phyloP scores from a whole-genome alignment of 805 yeast genomes.

The Lipomyces kockii region DNA sequence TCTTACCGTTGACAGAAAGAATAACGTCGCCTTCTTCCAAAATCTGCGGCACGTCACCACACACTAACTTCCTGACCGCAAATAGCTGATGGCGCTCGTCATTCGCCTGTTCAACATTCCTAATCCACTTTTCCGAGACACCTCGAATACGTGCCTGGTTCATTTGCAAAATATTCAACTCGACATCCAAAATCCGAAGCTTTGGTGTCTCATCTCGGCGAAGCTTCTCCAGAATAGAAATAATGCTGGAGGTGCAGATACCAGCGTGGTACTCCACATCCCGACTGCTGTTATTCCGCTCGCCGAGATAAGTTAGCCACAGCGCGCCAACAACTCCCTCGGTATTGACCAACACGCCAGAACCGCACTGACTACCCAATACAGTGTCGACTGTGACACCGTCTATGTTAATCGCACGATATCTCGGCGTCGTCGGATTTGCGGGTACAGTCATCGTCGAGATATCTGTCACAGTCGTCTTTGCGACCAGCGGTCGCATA shows the following conservation, averaged over 20 bases:
- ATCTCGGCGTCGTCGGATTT: slow-evolving; percentile 71
- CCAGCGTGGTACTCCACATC: slow-evolving; percentile 76
- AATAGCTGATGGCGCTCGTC: slow-evolving; percentile 74
- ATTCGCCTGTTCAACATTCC: slow-evolving; percentile 63
- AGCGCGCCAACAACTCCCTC: slow-evolving; percentile 82
- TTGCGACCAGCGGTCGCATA: slow-evolving; percentile 70
- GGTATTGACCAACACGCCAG: slow-evolving; percentile 77
- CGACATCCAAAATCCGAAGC: slow-evolving; percentile 74
- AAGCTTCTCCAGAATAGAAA: slow-evolving; percentile 59
- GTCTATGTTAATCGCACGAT: slow-evolving; percentile 83
- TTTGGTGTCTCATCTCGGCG: slow-evolving; percentile 57
- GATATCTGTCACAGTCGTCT: slow-evolving; percentile 76
- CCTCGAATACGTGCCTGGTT: slow-evolving; percentile 82
- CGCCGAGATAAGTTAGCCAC: slow-evolving; percentile 86
- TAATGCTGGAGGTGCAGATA: slow-evolving; percentile 70
- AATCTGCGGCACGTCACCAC: slow-evolving; percentile 37
- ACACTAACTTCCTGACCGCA: slow-evolving; percentile 69
- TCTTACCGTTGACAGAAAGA: slow-evolving; percentile 66
- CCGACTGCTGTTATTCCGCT: slow-evolving; percentile 57
- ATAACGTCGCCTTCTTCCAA: slow-evolving; percentile 72
- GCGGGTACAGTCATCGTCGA: slow-evolving; percentile 75
- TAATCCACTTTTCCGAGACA: slow-evolving; percentile 85
- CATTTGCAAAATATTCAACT: slow-evolving; percentile 68
- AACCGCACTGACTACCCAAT: slow-evolving; percentile 70
- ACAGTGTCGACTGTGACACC: slow-evolving; percentile 75